phyloP scores from a whole-genome alignment of 2,329 filamentous ascomycete species.

The Xylariaceae sp. region DNA sequence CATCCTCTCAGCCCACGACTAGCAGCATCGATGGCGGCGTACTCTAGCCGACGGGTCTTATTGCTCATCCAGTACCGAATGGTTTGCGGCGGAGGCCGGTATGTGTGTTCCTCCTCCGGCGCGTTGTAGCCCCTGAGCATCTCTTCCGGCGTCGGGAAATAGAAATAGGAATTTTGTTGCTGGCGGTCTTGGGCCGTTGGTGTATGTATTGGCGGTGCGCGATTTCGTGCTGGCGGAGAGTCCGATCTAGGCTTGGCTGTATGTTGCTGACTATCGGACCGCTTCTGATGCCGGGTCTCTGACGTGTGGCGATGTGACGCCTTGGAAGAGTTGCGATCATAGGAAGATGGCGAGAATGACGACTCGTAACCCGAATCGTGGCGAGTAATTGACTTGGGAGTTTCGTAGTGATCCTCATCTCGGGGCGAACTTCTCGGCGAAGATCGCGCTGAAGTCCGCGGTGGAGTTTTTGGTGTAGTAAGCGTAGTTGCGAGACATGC shows the following conservation, averaged over 20 bases:
- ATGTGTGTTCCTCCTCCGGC: slow-evolving; percentile 6
- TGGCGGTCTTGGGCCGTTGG: slow-evolving; percentile 31
- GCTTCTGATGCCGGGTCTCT: slow-evolving; percentile 35
- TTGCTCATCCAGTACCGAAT: slow-evolving; percentile 66
- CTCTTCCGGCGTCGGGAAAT: slow-evolving; percentile 45
- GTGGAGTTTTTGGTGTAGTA: not conserved
- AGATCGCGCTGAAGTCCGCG: slow-evolving; percentile 22
- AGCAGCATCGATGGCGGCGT: slow-evolving; percentile 62
- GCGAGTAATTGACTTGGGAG: slow-evolving; percentile 44
- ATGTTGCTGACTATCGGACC: slow-evolving; percentile 40
- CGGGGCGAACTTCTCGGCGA: slow-evolving; percentile 11
- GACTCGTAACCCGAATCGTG: slow-evolving; percentile 60
- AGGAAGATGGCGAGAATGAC: slow-evolving; percentile 35
- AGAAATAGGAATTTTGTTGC: slow-evolving; percentile 42
- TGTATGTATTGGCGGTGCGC: slow-evolving; percentile 26
- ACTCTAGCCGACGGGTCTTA: slow-evolving; percentile 58
- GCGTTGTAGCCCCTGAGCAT: slow-evolving; percentile 11
- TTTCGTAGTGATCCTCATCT: slow-evolving; percentile 28
- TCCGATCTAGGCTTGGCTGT: slow-evolving; percentile 37
- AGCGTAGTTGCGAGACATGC: not conserved
- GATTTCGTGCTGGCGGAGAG: slow-evolving; percentile 23
- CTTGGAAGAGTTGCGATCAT: slow-evolving; percentile 28
- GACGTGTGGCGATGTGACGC: slow-evolving; percentile 31
- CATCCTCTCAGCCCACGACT: slow-evolving; percentile 58
- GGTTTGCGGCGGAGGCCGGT: slow-evolving; percentile 49